phyloP scores from a whole-genome alignment of 768 basidiomycete genomes.

The Mycena metata region DNA sequence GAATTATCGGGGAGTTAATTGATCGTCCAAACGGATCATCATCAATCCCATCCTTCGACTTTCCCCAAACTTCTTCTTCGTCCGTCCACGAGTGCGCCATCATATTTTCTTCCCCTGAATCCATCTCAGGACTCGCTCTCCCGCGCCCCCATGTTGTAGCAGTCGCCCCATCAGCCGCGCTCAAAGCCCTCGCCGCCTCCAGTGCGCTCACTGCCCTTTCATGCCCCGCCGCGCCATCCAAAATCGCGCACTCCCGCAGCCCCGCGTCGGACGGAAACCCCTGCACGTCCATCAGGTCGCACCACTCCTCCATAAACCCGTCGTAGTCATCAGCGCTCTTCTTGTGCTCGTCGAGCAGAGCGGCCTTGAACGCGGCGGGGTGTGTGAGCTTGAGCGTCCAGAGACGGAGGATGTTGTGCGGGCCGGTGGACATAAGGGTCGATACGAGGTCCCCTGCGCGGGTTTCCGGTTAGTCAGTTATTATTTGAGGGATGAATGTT shows the following conservation, averaged over 20 bases:
- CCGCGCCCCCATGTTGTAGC: no score
- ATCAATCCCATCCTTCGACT: neutral
- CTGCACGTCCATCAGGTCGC: slow-evolving; percentile 10
- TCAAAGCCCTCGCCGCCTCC: no score
- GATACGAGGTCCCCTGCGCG: slow-evolving; percentile 11
- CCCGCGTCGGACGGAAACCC: neutral
- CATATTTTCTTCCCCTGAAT: no score
- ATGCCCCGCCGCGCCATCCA: neutral
- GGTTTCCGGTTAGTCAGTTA: neutral
- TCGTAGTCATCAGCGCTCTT: neutral
- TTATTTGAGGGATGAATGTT: no score
- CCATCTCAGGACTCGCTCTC: no score
- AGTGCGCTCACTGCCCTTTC: no score
- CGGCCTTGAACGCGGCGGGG: neutral
- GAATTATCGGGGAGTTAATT: no score
- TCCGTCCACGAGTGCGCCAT: no score
- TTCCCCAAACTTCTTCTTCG: neutral
- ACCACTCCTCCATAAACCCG: slow-evolving; percentile 23
- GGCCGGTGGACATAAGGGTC: slow-evolving; percentile 18
- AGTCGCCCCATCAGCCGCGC: no score
- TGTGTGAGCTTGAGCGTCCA: slow-evolving; percentile 2
- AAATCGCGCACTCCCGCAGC: neutral
- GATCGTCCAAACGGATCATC: no score
- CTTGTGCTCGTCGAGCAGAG: neutral
- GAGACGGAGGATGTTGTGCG: slow-evolving; percentile 11